Percentiles rank a stretch among this genome's conserved stretches.
Evolutionary conservation across 768 basidiomycete species (phyloP).

Genomic region (Rhodocollybia butyracea): DNA sequence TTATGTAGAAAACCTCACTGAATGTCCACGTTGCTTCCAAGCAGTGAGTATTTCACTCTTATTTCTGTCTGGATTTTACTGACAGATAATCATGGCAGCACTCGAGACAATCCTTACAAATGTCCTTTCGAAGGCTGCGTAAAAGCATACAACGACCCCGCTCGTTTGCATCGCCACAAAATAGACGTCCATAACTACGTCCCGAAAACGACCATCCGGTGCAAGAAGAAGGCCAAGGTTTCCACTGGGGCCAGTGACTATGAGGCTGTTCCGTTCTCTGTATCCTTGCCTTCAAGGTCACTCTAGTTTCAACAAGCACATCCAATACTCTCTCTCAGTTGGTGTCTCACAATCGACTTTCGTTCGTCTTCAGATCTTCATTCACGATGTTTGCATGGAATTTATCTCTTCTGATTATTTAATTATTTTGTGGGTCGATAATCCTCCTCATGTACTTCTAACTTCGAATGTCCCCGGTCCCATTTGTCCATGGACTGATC

Average conservation of each 20-base stretch:
- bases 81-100: conserved; percentile 32
- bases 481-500: neutral
- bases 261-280: neutral
- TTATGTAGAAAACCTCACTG: conserved; percentile 48
- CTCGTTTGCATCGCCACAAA: conserved; percentile 60
- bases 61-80: neutral
- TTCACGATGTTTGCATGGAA: too few species aligned
- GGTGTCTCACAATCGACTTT: too few species aligned
- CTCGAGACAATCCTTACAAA: conserved; percentile 51
- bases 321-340: too few species aligned
- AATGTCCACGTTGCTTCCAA: conserved; percentile 56
- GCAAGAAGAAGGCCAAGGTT: conserved; percentile 33
- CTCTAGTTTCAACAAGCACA: too few species aligned
- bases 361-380: too few species aligned
- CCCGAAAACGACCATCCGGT: conserved; percentile 33
- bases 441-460: too few species aligned
- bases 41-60: conserved; percentile 29
- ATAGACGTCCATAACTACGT: conserved; percentile 48
- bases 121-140: conserved; percentile 47
- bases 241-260: neutral
- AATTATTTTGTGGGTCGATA: too few species aligned
- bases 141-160: conserved; percentile 60
- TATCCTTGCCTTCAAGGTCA: too few species aligned
- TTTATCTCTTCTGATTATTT: too few species aligned
- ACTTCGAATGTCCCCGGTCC: too few species aligned